Conservation (phyloP, 164 flowering plant species). For the Sextonia rubra region DNA sequence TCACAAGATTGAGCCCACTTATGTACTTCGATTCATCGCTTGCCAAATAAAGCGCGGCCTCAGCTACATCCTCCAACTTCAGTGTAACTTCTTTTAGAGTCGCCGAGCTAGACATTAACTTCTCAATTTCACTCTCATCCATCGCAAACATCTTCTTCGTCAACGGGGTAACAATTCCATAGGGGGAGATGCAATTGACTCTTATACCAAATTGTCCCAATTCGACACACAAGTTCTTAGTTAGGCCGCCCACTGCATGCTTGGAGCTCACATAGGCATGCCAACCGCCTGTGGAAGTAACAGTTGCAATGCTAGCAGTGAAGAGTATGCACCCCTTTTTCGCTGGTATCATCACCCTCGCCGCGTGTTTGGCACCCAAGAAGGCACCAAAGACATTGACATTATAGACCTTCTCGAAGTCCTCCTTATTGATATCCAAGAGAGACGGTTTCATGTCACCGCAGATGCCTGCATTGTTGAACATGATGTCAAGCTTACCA, state of each 20-base stretch:
- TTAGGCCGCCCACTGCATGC: conserved; percentile 14
- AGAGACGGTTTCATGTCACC: conserved; percentile 5
- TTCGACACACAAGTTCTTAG: conserved; percentile 13
- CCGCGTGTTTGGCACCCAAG: conserved; percentile 3
- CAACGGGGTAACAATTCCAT: conserved; percentile 3
- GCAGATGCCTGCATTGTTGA: conserved; percentile 29
- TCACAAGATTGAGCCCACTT: conserved; percentile 7
- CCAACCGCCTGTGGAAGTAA: not conserved
- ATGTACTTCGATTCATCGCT: conserved; percentile 9
- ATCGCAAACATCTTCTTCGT: conserved; percentile 27
- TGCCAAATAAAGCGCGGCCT: conserved; percentile 9
- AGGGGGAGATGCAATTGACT: conserved; percentile 21
- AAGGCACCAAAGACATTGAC: conserved; percentile 15
- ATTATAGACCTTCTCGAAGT: conserved; percentile 17
- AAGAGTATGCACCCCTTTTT: not conserved
- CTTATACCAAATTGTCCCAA: conserved; percentile 21
- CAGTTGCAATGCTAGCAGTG: not conserved
- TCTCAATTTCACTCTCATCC: not conserved
- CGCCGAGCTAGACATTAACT: not conserved
- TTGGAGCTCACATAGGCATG: conserved; percentile 7
- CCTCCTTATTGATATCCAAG: conserved; percentile 13
- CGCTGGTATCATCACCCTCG: conserved; percentile 7
- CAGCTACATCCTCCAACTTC: conserved; percentile 4
- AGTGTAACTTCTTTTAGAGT: not conserved
- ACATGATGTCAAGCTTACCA: conserved; percentile 12